Evolutionary conservation across 2,329 filamentous ascomycete species (phyloP).

Genomic region (Neofusicoccum parvum): DNA sequence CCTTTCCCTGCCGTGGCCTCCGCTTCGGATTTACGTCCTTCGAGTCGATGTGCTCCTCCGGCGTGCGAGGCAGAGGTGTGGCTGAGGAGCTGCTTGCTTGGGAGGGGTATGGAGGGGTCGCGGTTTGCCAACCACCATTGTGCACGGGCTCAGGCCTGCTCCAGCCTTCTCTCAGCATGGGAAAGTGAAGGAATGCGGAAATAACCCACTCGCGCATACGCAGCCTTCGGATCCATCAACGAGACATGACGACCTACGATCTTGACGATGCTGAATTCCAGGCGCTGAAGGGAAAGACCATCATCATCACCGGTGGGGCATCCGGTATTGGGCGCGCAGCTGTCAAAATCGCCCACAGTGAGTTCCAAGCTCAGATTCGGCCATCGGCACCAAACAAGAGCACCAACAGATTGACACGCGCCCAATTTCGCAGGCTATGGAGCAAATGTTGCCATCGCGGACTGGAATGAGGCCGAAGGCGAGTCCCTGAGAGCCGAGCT

Average conservation of each 20-base stretch:
- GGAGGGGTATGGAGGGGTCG: not conserved
- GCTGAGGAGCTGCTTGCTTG: not conserved
- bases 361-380: not conserved
- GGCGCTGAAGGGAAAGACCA: constrained; percentile 25
- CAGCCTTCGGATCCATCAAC: no score
- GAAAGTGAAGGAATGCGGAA: no score
- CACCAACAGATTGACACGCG: not conserved
- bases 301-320: constrained; percentile 29
- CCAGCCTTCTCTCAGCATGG: no score
- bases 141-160: no score
- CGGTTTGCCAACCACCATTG: no score
- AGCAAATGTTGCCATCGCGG: constrained; percentile 29
- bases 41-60: not conserved
- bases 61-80: not conserved
- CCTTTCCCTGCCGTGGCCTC: no score
- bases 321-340: constrained; percentile 28
- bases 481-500: constrained; percentile 23
- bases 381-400: no score
- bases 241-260: constrained; percentile 3
- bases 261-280: constrained; percentile 2
- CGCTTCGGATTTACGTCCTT: not conserved
- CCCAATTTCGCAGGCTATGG: constrained; percentile 24
- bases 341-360: constrained; percentile 27
- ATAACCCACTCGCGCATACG: no score
- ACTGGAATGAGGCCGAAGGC: constrained; percentile 25